Conservation (phyloP, 2,329 filamentous ascomycete genomes). For the Pseudogymnoascus sp. region DNA sequence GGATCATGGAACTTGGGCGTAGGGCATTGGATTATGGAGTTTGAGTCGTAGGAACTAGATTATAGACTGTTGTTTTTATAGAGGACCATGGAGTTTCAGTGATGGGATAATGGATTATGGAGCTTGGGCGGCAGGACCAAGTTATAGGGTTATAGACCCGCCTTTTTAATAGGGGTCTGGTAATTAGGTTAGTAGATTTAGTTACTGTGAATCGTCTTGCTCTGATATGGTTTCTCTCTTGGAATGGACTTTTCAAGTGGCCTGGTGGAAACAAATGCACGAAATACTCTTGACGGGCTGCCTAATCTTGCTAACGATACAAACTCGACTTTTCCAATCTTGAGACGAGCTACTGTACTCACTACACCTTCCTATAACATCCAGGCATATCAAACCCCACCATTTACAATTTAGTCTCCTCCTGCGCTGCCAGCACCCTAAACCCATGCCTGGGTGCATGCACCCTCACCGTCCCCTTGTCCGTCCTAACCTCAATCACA, state of each 20-base stretch:
- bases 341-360: not conserved
- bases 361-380: slow-evolving; percentile 13
- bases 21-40: no score
- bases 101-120: no score
- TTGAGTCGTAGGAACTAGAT: no score
- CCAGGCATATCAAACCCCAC: slow-evolving; percentile 6
- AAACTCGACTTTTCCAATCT: not conserved
- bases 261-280: not conserved
- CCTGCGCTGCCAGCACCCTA: slow-evolving; percentile 32
- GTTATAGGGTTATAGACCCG: no score
- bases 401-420: slow-evolving; percentile 23
- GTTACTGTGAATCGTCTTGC: not conserved
- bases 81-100: no score
- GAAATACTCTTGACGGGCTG: no score
- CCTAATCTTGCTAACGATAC: not conserved
- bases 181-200: not conserved
- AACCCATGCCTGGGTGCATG: slow-evolving; percentile 57
- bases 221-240: not conserved
- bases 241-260: not conserved
- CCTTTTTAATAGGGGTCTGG: not conserved
- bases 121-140: no score
- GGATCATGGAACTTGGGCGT: no score
- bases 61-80: not conserved
- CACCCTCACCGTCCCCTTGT: slow-evolving; percentile 40
- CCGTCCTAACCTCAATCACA: slow-evolving; percentile 45